Conservation (phyloP, 768 basidiomycete genomes). For the Tulasnella sp. region DNA sequence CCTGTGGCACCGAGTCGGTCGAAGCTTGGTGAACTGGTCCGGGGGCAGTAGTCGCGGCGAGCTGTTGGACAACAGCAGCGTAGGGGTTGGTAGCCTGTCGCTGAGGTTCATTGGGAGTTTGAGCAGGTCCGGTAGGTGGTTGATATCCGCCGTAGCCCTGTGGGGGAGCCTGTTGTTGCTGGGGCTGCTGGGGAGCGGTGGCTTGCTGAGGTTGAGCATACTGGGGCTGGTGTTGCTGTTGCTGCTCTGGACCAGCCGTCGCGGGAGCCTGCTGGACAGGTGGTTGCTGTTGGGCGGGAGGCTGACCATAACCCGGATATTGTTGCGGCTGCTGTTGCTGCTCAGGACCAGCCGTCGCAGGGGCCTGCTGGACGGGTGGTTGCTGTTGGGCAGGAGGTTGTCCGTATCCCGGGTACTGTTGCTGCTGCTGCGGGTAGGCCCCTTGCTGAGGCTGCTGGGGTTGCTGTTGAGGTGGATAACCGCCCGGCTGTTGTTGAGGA, state of each 20-base stretch:
- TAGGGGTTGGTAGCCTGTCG: slow-evolving; percentile 29
- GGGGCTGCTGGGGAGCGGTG: slow-evolving; percentile 37
- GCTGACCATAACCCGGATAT: slow-evolving; percentile 41
- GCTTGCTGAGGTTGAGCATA: slow-evolving; percentile 40
- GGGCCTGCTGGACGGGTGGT: slow-evolving; percentile 39
- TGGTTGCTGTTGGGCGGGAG: slow-evolving; percentile 38
- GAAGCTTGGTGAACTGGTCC: slow-evolving; percentile 23
- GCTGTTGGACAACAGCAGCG: slow-evolving; percentile 36
- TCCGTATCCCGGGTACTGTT: slow-evolving; percentile 36
- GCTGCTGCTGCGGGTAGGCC: slow-evolving; percentile 34
- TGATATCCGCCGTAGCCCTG: slow-evolving; percentile 15
- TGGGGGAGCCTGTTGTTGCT: slow-evolving; percentile 36
- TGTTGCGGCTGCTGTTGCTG: slow-evolving; percentile 38
- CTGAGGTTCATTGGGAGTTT: slow-evolving; percentile 24
- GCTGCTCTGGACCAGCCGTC: slow-evolving; percentile 17
- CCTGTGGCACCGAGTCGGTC: slow-evolving; percentile 17
- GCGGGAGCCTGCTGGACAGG: slow-evolving; percentile 38
- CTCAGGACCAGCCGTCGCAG: slow-evolving; percentile 27
- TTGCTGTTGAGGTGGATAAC: slow-evolving; percentile 33
- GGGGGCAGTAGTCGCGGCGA: slow-evolving; percentile 29
- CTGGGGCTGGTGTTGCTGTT: slow-evolving; percentile 40
- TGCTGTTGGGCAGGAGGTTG: slow-evolving; percentile 20
- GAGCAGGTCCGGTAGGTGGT: slow-evolving; percentile 14
- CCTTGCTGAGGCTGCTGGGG: slow-evolving; percentile 34
- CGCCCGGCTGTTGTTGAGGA: slow-evolving; percentile 31